Conservation (phyloP, 495 filamentous ascomycete genomes). For the Aspergillus haitiensis region DNA sequence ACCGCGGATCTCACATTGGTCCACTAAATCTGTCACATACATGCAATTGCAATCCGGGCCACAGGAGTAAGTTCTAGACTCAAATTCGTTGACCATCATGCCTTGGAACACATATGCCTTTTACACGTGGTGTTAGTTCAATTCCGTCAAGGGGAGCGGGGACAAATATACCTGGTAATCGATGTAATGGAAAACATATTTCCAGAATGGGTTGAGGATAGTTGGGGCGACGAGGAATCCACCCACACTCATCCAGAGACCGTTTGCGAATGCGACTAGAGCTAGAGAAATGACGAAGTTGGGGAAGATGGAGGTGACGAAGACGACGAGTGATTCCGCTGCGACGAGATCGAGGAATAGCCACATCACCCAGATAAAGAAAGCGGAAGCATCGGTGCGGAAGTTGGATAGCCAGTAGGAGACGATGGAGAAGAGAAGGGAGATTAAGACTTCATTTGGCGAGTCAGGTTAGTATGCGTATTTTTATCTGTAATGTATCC, state of each 20-base stretch:
- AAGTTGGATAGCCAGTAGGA: conserved; percentile 82
- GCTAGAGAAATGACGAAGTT: conserved; percentile 77
- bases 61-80: conserved; percentile 60
- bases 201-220: conserved; percentile 77
- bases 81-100: conserved; percentile 89
- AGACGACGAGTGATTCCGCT: conserved; percentile 76
- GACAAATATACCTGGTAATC: conserved; percentile 61
- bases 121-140: conserved; percentile 1
- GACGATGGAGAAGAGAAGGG: conserved; percentile 69
- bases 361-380: conserved; percentile 83
- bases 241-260: conserved; percentile 80
- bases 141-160: neutral
- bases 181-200: conserved; percentile 81
- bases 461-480: conserved; percentile 10
- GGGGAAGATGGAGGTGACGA: conserved; percentile 69
- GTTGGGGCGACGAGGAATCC: conserved; percentile 75
- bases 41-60: conserved; percentile 61
- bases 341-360: conserved; percentile 81
- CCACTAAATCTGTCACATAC: conserved; percentile 62
- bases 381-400: conserved; percentile 60
- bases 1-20: conserved; percentile 66
- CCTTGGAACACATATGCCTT: conserved; percentile 78
- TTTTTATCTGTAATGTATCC: neutral
- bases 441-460: conserved; percentile 56
- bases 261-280: conserved; percentile 76